These are phyloP conservation scores for Pythium periplocum DNA, from an alignment of 352 stramenopile genomes.

Conservation along the genomic window DNA sequence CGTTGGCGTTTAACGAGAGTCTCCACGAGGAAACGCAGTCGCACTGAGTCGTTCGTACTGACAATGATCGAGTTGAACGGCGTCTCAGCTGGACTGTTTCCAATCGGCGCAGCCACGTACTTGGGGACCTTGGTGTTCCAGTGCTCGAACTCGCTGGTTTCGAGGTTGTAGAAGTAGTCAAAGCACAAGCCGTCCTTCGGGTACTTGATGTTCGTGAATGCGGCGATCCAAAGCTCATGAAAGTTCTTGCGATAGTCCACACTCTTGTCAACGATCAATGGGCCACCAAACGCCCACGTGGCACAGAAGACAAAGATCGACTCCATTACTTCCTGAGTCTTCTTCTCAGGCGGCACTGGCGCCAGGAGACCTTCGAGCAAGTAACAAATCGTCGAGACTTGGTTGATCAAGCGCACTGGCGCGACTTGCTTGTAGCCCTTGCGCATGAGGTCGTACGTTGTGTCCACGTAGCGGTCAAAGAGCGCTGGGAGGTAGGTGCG, in stretches of 20 bases:
- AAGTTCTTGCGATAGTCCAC: slow-evolving; percentile 89
- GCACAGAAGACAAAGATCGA: slow-evolving; percentile 95
- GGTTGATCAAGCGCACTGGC: slow-evolving; percentile 92
- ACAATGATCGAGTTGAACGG: slow-evolving; percentile 97
- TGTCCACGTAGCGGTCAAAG: slow-evolving; percentile 96
- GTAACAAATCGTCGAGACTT: slow-evolving; percentile 95
- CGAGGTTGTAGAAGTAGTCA: slow-evolving; percentile 96
- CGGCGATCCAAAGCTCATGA: slow-evolving; percentile 76
- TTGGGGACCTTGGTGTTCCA: slow-evolving; percentile 93
- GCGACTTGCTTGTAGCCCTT: slow-evolving; percentile 96
- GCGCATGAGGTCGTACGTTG: slow-evolving; percentile 91
- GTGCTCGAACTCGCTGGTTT: slow-evolving; percentile 89
- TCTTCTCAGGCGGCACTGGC: slow-evolving; percentile 86
- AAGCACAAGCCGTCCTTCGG: slow-evolving; percentile 95
- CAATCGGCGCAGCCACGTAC: slow-evolving; percentile 89
- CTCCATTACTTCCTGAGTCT: slow-evolving; percentile 90
- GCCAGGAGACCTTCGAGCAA: slow-evolving; percentile 92
- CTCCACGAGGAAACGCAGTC: slow-evolving; percentile 93
- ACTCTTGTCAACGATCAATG: slow-evolving; percentile 92
- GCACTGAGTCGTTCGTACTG: slow-evolving; percentile 94
- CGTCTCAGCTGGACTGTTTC: slow-evolving; percentile 89
- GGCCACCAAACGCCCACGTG: slow-evolving; percentile 96
- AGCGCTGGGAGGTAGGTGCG: slow-evolving; percentile 89
- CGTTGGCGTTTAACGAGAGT: slow-evolving; percentile 91
- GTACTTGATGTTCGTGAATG: slow-evolving; percentile 88